Base-by-base conservation (phyloP, 805 yeast species). In the Peterozyma toletana region DNA sequence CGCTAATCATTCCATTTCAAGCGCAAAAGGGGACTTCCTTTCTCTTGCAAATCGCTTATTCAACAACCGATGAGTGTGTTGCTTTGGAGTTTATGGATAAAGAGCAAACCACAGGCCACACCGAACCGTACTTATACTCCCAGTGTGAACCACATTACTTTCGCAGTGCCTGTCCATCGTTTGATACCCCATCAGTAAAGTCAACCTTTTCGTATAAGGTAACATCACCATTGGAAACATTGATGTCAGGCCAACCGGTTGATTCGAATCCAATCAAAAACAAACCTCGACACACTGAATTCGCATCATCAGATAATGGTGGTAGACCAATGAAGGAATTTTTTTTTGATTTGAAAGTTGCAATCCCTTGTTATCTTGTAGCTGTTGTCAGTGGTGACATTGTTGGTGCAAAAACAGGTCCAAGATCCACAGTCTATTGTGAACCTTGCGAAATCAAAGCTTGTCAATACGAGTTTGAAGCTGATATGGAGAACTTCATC, bases 61-160 rank as follows among this genome's bases (percentile, higher is more conserved):
- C 71, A 46, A 88, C 96, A 34, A 88, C 96, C 1, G 64, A 67
- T 6, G 60, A 77, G 17, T 83, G 95, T 56, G 86, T 96, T 1
- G 96, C 96, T 3, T 67, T 88, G 48, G 96, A 89, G 62, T 89
- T 93, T 80, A 66, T 89, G 42, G 77, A 75, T n/a, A 78, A 81
- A 33, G 78, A 71, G 42, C 85, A 81, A 53, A 84, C 95, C 9
- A 80, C 80, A 39, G 95, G 90, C 14, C 76, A 80, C 48, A 74
- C 73, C 36, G 69, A 70, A 21, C 88, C 87, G 1, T 83, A 78
- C 60, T 70, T 89, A 46, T 89, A 88, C 60, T 86, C 96, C 10
- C 96, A 89, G 64, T 77, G 95, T 58, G 95, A 89, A 66, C 89
- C 96, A 33, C 88, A 86, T 50, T 96, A 89, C 57, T 93, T 96